These are phyloP conservation scores for Platismatia glauca DNA, from an alignment of 495 filamentous ascomycete genomes.

Conservation along the genomic window DNA sequence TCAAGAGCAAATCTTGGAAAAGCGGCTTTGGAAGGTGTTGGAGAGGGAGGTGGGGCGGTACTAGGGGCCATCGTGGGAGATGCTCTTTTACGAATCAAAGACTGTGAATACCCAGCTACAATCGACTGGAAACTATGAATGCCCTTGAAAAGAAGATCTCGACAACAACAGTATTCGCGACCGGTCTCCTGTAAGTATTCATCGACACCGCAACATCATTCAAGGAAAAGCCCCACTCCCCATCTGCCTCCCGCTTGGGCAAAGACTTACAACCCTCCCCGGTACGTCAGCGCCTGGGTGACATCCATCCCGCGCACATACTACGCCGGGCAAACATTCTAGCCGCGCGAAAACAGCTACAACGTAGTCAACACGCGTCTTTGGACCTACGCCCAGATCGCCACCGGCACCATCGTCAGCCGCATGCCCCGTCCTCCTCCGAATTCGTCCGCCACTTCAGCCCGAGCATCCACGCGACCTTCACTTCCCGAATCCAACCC, in stretches of 20 bases:
- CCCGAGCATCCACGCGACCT: background rate
- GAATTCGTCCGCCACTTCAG: slow-evolving; percentile 13
- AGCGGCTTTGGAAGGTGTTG: slow-evolving; percentile 26
- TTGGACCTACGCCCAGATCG: slow-evolving; percentile 17
- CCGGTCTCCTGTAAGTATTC: slow-evolving; percentile 16
- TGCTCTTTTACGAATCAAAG: too few relatives aligned
- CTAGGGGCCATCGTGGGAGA: too few relatives aligned
- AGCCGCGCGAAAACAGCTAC: slow-evolving; percentile 13
- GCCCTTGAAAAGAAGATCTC: slow-evolving; percentile 3
- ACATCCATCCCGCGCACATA: slow-evolving; percentile 16
- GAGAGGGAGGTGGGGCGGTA: slow-evolving; percentile 12
- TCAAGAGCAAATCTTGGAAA: slow-evolving; percentile 21
- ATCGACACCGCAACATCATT: background rate
- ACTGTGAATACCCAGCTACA: too few relatives aligned
- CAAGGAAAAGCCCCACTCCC: background rate
- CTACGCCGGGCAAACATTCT: slow-evolving; percentile 9
- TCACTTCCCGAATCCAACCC: slow-evolving; percentile 1
- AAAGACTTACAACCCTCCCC: background rate
- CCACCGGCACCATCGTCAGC: slow-evolving; percentile 13
- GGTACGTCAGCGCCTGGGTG: slow-evolving; percentile 13
- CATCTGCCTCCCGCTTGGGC: background rate
- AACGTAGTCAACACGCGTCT: slow-evolving; percentile 11
- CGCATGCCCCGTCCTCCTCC: slow-evolving; percentile 20
- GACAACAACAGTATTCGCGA: slow-evolving; percentile 16
- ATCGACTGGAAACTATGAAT: slow-evolving; percentile 21